phyloP scores from a whole-genome alignment of 306 rosid genomes.

The Fagus crenata region DNA sequence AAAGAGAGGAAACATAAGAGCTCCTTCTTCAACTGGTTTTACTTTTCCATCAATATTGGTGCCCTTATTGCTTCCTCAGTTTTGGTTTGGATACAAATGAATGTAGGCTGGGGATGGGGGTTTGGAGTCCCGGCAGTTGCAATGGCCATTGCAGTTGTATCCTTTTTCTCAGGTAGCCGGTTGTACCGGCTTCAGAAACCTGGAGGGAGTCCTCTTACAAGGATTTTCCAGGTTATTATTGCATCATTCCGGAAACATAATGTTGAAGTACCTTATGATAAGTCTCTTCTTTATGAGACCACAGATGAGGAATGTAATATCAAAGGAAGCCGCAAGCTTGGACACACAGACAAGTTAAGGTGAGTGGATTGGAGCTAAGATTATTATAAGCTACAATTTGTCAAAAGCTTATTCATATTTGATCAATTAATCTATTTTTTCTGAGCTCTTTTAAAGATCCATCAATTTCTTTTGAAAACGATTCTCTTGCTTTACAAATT shows the following conservation, averaged over 20 bases:
- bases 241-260: conserved; percentile 56
- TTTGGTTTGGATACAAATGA: conserved; percentile 77
- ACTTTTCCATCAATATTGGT: conserved; percentile 75
- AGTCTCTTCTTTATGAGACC: conserved; percentile 73
- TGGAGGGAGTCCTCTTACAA: conserved; percentile 80
- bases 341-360: conserved; percentile 61
- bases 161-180: conserved; percentile 56
- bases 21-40: conserved; percentile 88
- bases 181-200: conserved; percentile 69
- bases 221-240: conserved; percentile 69
- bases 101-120: conserved; percentile 93
- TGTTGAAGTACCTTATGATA: conserved; percentile 51
- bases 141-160: conserved; percentile 63
- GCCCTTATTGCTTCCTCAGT: conserved; percentile 75
- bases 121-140: conserved; percentile 86
- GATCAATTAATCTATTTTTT: background rate
- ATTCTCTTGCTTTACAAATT: background rate
- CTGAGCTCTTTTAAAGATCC: background rate
- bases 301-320: conserved; percentile 59
- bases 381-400: background rate
- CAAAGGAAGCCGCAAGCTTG: conserved; percentile 83
- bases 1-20: conserved; percentile 59
- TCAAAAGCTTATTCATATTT: background rate
- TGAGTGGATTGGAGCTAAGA: conserved; percentile 29
- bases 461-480: background rate